A percentile compares a stretch with the other conserved stretches of the same genome.
Conservation (phyloP, 768 basidiomycete genomes). For the Crassisporium funariophilum region DNA sequence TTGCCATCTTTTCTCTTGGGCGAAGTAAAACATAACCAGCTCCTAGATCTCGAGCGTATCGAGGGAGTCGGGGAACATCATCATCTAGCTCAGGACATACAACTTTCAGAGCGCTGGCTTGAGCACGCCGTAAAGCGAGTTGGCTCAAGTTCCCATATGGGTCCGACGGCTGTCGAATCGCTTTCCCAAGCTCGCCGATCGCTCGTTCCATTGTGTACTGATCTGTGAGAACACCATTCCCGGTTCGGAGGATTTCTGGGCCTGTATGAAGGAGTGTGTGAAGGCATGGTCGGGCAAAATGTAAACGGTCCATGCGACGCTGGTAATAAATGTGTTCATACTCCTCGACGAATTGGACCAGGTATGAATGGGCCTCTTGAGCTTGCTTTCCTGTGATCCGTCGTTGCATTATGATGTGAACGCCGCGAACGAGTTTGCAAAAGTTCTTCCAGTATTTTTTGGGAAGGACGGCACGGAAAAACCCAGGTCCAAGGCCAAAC, state of each 20-base stretch:
- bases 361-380: conserved; percentile 17
- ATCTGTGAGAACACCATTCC: conserved; percentile 15
- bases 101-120: conserved; percentile 17
- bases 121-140: conserved; percentile 8
- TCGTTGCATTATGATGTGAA: conserved; percentile 19
- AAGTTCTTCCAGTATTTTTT: conserved; percentile 25
- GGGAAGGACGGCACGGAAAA: conserved; percentile 23
- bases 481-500: conserved; percentile 27
- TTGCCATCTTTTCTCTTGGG: conserved; percentile 10
- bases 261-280: conserved; percentile 32
- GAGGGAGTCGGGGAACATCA: background rate
- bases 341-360: conserved; percentile 28
- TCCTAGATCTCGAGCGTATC: conserved; percentile 1
- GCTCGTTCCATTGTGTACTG: conserved; percentile 29
- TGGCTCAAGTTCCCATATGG: conserved; percentile 24
- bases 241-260: conserved; percentile 21
- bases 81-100: background rate
- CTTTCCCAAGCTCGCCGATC: conserved; percentile 21
- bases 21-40: conserved; percentile 8
- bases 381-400: conserved; percentile 18
- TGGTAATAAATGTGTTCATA: conserved; percentile 38
- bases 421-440: conserved; percentile 29
- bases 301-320: conserved; percentile 22
- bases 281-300: conserved; percentile 33
- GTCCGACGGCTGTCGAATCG: conserved; percentile 24